phyloP scores from a whole-genome alignment of 2,329 filamentous ascomycete genomes.

The Nemania sp. region DNA sequence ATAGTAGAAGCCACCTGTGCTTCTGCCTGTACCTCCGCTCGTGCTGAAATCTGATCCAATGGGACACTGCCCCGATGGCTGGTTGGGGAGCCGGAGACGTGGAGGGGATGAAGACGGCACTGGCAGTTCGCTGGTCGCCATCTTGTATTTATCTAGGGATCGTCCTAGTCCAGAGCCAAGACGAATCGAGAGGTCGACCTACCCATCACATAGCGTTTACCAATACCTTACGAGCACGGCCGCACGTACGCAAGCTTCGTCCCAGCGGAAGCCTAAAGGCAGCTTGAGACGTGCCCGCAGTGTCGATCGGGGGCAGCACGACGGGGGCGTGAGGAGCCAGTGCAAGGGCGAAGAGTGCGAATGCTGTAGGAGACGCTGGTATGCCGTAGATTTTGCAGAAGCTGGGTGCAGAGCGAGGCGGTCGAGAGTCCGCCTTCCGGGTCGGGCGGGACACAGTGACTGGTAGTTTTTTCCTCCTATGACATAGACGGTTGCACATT shows the following conservation, averaged over 20 bases:
- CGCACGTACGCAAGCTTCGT: conserved; percentile 6
- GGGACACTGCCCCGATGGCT: conserved; percentile 18
- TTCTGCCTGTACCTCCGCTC: no score
- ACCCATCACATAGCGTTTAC: conserved; percentile 39
- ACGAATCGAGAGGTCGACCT: conserved; percentile 26
- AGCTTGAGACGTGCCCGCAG: conserved; percentile 12
- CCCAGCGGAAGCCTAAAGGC: conserved; percentile 29
- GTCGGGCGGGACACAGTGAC: conserved; percentile 21
- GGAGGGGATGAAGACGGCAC: neutral
- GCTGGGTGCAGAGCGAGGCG: conserved; percentile 3
- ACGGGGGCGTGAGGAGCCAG: neutral
- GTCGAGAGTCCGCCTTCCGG: conserved; percentile 1
- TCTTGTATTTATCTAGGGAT: neutral
- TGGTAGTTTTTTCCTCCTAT: conserved; percentile 20
- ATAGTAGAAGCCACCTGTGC: conserved; percentile 6
- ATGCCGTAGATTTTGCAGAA: no score
- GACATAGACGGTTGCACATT: conserved; percentile 27
- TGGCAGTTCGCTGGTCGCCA: neutral
- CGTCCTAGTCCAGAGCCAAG: conserved; percentile 3
- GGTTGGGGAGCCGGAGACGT: neutral
- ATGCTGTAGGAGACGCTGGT: no score
- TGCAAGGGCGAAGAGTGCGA: neutral
- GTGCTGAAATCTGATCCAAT: neutral
- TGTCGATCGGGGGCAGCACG: conserved; percentile 15
- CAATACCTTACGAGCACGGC: conserved; percentile 27